A percentile compares a stretch with the other conserved stretches of the same genome.
phyloP scores from a whole-genome alignment of 148 eudicot genomes.

The Salicornia ramosissima region DNA sequence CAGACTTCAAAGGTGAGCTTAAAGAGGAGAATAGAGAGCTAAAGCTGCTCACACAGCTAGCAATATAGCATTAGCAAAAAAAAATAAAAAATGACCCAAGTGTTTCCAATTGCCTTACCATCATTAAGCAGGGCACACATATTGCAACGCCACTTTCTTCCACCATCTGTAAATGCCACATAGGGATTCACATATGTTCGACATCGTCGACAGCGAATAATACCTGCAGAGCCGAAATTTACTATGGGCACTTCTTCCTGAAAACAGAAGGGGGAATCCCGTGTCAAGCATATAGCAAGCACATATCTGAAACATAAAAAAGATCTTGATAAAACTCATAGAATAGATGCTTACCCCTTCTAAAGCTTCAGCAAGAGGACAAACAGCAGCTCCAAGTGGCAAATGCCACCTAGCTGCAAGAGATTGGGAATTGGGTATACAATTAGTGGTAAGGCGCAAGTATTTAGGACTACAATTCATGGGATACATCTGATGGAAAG shows the following conservation, averaged over 20 bases:
- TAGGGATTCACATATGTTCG: conserved; percentile 94
- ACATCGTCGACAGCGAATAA: conserved; percentile 93
- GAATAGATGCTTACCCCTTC: conserved; percentile 60
- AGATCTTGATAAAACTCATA: conserved; percentile 8
- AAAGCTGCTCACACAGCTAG: not conserved
- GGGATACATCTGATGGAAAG: conserved; percentile 50
- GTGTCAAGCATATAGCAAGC: conserved; percentile 14
- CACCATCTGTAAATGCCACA: conserved; percentile 78
- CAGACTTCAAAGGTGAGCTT: not conserved
- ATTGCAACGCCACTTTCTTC: conserved; percentile 98
- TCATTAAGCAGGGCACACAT: conserved; percentile 91
- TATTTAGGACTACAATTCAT: conserved; percentile 72
- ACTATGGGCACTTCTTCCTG: conserved; percentile 97
- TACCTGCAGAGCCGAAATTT: conserved; percentile 80
- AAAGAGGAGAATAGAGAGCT: not conserved
- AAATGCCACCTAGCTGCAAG: conserved; percentile 95
- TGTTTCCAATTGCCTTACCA: conserved; percentile 41
- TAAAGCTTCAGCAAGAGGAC: conserved; percentile 97
- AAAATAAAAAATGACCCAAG: not conserved
- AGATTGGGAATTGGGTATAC: conserved; percentile 84
- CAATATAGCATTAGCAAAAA: not conserved
- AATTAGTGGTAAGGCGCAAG: conserved; percentile 75
- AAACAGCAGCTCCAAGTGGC: conserved; percentile 96
- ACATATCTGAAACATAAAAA: not conserved
- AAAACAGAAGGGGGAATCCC: conserved; percentile 21